Evolutionary conservation across 2,329 filamentous ascomycete genomes (phyloP).

Genomic region (Penicillium frequentans): DNA sequence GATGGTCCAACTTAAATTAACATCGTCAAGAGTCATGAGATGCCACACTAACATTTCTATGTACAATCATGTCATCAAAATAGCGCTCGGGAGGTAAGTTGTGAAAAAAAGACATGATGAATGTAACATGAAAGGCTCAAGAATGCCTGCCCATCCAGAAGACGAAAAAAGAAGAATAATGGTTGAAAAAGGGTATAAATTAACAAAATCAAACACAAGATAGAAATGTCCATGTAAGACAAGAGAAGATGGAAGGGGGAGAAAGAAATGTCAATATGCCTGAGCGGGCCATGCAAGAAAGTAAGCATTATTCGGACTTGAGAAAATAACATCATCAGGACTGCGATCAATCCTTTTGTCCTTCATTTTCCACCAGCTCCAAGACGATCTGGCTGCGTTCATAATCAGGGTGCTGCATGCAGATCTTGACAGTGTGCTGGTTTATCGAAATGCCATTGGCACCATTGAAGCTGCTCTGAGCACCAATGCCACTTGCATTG

Average conservation of each 20-base stretch:
- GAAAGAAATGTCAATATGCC: neutral
- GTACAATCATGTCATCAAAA: slow-evolving; percentile 20
- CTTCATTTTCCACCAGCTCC: slow-evolving; percentile 90
- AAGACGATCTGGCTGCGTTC: slow-evolving; percentile 83
- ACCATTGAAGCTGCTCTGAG: slow-evolving; percentile 40
- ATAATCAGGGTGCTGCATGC: slow-evolving; percentile 89
- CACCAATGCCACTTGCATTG: slow-evolving; percentile 26
- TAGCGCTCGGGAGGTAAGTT: slow-evolving; percentile 5
- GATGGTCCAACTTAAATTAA: neutral
- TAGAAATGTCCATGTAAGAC: neutral
- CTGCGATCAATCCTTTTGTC: slow-evolving; percentile 58
- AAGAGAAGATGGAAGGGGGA: neutral
- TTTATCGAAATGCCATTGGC: slow-evolving; percentile 26
- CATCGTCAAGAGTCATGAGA: slow-evolving; percentile 21
- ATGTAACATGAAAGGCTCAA: neutral
- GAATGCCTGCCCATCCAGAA: neutral
- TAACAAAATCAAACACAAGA: neutral
- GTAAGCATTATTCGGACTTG: too few relatives aligned
- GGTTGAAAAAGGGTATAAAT: neutral
- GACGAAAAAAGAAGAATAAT: neutral
- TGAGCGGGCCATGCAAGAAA: neutral
- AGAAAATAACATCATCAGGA: neutral
- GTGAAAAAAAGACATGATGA: neutral
- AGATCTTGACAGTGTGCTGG: slow-evolving; percentile 82
- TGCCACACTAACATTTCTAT: slow-evolving; percentile 21